phyloP scores from a whole-genome alignment of 495 filamentous ascomycete species.

The Venustampulla echinocandica region DNA sequence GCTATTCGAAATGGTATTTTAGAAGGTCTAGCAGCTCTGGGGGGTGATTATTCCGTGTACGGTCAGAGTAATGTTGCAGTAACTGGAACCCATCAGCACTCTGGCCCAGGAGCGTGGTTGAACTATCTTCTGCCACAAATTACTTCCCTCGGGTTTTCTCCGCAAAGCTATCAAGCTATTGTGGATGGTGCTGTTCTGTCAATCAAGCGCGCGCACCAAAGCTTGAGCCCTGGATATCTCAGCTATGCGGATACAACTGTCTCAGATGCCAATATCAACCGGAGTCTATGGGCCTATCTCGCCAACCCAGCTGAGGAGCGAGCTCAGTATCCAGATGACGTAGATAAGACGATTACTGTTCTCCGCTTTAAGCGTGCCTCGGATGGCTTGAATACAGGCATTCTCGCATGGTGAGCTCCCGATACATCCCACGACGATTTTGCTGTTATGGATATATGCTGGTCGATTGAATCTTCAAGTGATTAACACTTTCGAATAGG shows the following conservation, averaged over 20 bases:
- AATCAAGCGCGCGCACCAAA: constrained; percentile 75
- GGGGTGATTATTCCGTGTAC: constrained; percentile 47
- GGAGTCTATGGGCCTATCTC: constrained; percentile 81
- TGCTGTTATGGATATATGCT: too few relatives aligned
- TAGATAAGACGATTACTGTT: constrained; percentile 81
- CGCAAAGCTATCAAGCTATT: constrained; percentile 81
- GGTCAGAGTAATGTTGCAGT: constrained; percentile 74
- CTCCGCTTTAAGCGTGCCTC: constrained; percentile 61
- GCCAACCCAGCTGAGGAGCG: constrained; percentile 78
- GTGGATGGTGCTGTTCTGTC: constrained; percentile 81
- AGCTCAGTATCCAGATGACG: constrained; percentile 55
- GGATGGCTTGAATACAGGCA: constrained; percentile 58
- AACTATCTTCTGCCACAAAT: constrained; percentile 95
- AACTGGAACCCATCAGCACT: constrained; percentile 88
- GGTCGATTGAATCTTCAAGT: too few relatives aligned
- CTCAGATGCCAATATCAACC: constrained; percentile 71
- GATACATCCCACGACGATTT: too few relatives aligned
- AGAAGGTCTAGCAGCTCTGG: constrained; percentile 55
- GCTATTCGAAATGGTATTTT: constrained; percentile 80
- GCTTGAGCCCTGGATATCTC: constrained; percentile 51
- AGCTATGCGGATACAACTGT: constrained; percentile 29
- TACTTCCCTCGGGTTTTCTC: constrained; percentile 77
- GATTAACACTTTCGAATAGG: too few relatives aligned
- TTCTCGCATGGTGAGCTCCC: constrained; percentile 59
- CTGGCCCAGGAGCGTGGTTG: constrained; percentile 87